Evolutionary conservation across 1,284 basidiomycete genomes (phyloP).

Genomic region (Bondarzewia mesenterica): DNA sequence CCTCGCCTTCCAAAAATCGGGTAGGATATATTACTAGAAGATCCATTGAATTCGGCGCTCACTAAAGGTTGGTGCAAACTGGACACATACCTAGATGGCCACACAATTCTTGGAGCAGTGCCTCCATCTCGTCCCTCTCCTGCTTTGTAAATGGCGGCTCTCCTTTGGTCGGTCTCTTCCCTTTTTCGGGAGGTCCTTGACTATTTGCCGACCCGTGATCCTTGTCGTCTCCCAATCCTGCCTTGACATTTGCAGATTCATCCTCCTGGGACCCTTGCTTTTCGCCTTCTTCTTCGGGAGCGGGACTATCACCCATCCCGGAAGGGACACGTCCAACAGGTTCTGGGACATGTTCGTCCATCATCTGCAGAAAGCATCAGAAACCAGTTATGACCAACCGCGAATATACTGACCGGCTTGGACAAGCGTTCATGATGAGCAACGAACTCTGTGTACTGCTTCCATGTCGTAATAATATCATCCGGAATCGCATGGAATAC

Average conservation of each 20-base stretch:
- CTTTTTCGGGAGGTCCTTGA: slow-evolving; percentile 23
- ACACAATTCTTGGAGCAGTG: slow-evolving; percentile 61
- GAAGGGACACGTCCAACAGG: slow-evolving; percentile 50
- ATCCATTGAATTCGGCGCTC: background rate
- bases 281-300: slow-evolving; percentile 19
- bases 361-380: slow-evolving; percentile 28
- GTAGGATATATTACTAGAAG: slow-evolving; percentile 71
- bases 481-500: slow-evolving; percentile 91
- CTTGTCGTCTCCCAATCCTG: background rate
- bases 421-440: slow-evolving; percentile 70
- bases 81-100: slow-evolving; percentile 72
- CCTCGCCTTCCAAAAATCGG: slow-evolving; percentile 82
- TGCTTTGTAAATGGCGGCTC: slow-evolving; percentile 71
- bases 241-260: slow-evolving; percentile 4
- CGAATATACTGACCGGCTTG: slow-evolving; percentile 42
- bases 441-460: slow-evolving; percentile 85
- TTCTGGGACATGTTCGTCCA: slow-evolving; percentile 34
- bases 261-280: slow-evolving; percentile 14
- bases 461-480: slow-evolving; percentile 89
- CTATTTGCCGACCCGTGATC: background rate
- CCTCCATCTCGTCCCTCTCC: slow-evolving; percentile 87
- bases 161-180: slow-evolving; percentile 34
- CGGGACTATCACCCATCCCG: slow-evolving; percentile 42
- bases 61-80: background rate
- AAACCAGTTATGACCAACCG: slow-evolving; percentile 3